Conservation (phyloP, 352 stramenopile genomes). For the Pythium angustatum region DNA sequence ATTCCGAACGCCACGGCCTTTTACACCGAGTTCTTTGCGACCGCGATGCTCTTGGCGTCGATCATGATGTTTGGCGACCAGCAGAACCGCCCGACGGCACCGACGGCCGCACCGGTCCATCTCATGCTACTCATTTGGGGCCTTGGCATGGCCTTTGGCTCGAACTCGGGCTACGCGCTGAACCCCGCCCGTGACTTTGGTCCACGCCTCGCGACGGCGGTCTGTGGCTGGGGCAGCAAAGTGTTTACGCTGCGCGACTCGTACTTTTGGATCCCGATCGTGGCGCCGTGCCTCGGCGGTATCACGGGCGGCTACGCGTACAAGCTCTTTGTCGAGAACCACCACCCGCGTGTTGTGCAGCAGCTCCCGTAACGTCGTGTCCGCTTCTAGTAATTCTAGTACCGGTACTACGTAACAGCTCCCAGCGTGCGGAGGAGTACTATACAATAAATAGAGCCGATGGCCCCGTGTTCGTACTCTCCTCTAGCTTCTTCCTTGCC, state of each 20-base stretch:
- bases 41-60: slow-evolving; percentile 45
- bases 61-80: slow-evolving; percentile 54
- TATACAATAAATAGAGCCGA: no score
- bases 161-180: slow-evolving; percentile 70
- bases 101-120: slow-evolving; percentile 36
- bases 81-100: slow-evolving; percentile 43
- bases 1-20: slow-evolving; percentile 44
- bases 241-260: slow-evolving; percentile 44
- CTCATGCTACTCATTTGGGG: slow-evolving; percentile 53
- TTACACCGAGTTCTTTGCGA: slow-evolving; percentile 48
- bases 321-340: slow-evolving; percentile 48
- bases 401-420: no score
- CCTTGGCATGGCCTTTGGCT: slow-evolving; percentile 60
- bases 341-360: slow-evolving; percentile 33
- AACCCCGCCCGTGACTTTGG: slow-evolving; percentile 62
- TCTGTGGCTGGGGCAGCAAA: slow-evolving; percentile 45
- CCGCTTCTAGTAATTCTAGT: no score
- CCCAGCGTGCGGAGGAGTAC: no score
- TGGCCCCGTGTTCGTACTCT: no score
- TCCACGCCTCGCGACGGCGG: slow-evolving; percentile 40
- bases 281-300: slow-evolving; percentile 44
- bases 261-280: slow-evolving; percentile 63
- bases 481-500: no score
- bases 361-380: slow-evolving; percentile 1
- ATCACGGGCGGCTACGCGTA: slow-evolving; percentile 43